phyloP scores from a whole-genome alignment of 768 basidiomycete genomes.

The Dentipellis sp. region DNA sequence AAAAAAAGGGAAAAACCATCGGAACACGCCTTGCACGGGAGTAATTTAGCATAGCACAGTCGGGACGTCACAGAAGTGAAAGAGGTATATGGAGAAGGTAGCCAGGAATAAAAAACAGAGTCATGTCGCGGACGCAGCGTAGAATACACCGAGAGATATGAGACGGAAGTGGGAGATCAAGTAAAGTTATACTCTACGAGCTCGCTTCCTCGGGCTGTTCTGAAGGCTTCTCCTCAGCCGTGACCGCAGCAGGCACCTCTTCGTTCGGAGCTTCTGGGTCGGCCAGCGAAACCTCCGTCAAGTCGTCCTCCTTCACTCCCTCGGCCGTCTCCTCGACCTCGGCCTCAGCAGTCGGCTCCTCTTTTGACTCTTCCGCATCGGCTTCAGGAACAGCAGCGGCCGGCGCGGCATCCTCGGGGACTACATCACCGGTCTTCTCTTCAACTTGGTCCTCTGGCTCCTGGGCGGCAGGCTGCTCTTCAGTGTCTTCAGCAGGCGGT shows the following conservation, averaged over 20 bases:
- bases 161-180: too few species aligned
- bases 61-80: too few species aligned
- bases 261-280: conserved; percentile 4
- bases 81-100: too few species aligned
- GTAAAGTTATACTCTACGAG: too few species aligned
- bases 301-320: conserved; percentile 1
- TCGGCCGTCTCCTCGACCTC: conserved; percentile 8
- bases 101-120: too few species aligned
- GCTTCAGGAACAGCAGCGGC: background rate
- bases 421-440: background rate
- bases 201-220: background rate
- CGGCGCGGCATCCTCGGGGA: background rate
- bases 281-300: conserved; percentile 12
- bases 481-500: background rate
- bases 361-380: background rate
- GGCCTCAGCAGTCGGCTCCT: conserved; percentile 3
- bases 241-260: background rate
- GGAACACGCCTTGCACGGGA: too few species aligned
- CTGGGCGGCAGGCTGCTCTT: background rate
- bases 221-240: background rate
- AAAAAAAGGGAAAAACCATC: too few species aligned
- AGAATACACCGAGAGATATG: too few species aligned
- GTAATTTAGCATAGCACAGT: too few species aligned
- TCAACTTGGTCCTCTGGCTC: background rate
- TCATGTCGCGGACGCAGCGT: too few species aligned